Evolutionary conservation across 73 alveolate species (phyloP).

Genomic region (Paramecium biaurelia): DNA sequence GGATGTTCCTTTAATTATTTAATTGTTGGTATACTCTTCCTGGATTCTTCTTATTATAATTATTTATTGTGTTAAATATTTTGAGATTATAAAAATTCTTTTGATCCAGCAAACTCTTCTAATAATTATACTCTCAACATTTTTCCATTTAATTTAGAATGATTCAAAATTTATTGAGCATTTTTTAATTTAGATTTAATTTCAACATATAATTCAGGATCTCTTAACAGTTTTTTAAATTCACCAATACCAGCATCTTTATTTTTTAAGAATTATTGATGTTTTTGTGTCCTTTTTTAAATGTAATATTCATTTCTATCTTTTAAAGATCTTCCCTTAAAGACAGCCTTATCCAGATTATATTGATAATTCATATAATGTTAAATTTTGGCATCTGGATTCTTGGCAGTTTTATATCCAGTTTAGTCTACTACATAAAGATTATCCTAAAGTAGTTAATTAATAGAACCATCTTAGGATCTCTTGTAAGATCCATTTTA

Average conservation of each 20-base stretch:
- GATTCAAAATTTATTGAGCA: conserved; percentile 33
- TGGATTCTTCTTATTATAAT: not conserved
- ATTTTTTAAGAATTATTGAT: not conserved
- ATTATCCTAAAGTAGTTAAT: not conserved
- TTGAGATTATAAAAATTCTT: not conserved
- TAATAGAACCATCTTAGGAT: not conserved
- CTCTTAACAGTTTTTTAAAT: not conserved
- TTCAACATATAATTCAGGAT: conserved; percentile 48
- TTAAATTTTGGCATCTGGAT: conserved; percentile 38
- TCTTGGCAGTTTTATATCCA: conserved; percentile 35
- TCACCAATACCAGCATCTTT: conserved; percentile 11
- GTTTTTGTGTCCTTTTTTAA: not conserved
- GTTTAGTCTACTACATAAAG: conserved; percentile 7
- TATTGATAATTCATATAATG: conserved; percentile 47
- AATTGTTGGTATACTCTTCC: not conserved
- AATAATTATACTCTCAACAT: conserved; percentile 30
- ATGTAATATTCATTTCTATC: conserved; percentile 36
- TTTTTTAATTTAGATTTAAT: conserved; percentile 7
- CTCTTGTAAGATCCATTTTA: conserved; percentile 24
- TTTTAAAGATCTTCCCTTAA: conserved; percentile 30
- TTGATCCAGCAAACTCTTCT: conserved; percentile 20
- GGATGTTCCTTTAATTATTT: conserved; percentile 11
- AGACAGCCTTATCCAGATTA: conserved; percentile 15
- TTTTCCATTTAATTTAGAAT: conserved; percentile 47
- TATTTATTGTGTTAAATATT: not conserved